Conservation (phyloP, 163 green algal genomes). For the Scenedesmus sp. region DNA sequence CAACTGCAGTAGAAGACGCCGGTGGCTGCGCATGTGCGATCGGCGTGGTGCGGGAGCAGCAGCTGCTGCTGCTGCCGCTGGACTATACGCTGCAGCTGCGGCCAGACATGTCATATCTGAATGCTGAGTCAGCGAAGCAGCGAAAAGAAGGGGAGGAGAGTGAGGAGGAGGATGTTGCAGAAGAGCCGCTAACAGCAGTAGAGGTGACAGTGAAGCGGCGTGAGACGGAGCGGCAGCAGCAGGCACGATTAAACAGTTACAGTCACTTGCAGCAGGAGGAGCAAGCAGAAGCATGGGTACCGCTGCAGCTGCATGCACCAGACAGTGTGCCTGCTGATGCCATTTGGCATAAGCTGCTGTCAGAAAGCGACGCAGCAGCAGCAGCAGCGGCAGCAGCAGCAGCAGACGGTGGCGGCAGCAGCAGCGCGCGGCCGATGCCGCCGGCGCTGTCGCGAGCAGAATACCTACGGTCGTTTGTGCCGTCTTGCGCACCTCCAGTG, state of each 20-base stretch:
- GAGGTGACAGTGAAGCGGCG: conserved; percentile 85
- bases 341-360: conserved; percentile 38
- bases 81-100: conserved; percentile 83
- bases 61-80: conserved; percentile 72
- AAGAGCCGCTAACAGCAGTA: conserved; percentile 49
- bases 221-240: conserved; percentile 89
- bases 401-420: not conserved
- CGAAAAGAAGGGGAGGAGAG: conserved; percentile 56
- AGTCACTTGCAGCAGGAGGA: conserved; percentile 84
- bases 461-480: conserved; percentile 40
- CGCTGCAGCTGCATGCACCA: conserved; percentile 61
- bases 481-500: not conserved
- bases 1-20: conserved; percentile 60
- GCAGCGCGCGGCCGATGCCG: conserved; percentile 10
- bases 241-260: conserved; percentile 81
- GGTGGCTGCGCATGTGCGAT: conserved; percentile 15
- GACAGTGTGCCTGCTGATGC: conserved; percentile 39
- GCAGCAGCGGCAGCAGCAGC: conserved; percentile 38
- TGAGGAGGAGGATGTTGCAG: conserved; percentile 52
- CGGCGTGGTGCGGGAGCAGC: conserved; percentile 30
- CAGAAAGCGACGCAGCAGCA: conserved; percentile 5
- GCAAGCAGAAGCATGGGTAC: conserved; percentile 80
- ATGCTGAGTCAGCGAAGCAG: conserved; percentile 53
- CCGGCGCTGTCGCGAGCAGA: not conserved
- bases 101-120: conserved; percentile 75